These are phyloP conservation scores for Tylopilus orsonianus DNA, from an alignment of 1,284 basidiomycete genomes.

Conservation along the genomic window DNA sequence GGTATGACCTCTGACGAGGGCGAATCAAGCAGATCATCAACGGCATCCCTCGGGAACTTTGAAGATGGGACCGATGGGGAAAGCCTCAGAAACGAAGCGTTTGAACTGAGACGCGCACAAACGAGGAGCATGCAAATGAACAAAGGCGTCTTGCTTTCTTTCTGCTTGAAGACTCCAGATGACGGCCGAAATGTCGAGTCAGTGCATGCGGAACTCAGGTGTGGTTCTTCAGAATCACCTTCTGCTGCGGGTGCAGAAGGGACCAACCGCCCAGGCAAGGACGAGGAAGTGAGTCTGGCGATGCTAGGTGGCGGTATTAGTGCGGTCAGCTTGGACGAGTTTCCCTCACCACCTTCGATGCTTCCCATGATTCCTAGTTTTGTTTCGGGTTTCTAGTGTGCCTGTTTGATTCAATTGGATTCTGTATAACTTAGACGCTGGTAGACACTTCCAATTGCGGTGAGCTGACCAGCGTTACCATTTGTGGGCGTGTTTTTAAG, in stretches of 20 bases:
- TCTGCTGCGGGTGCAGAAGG: constrained; percentile 16
- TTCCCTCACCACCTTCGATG: constrained; percentile 43
- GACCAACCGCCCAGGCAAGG: too few relatives aligned
- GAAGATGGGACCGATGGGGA: constrained; percentile 18
- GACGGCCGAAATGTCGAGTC: constrained; percentile 13
- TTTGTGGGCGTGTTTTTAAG: too few relatives aligned
- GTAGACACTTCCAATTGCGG: not conserved
- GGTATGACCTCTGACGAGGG: constrained; percentile 29
- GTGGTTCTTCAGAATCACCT: constrained; percentile 8
- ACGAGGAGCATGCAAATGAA: constrained; percentile 49
- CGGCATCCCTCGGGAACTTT: constrained; percentile 27
- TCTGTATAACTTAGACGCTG: not conserved
- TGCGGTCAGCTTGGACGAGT: constrained; percentile 42
- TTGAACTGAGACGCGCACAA: constrained; percentile 45
- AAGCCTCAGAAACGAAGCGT: constrained; percentile 35
- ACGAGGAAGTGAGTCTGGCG: constrained; percentile 28
- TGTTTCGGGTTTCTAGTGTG: constrained; percentile 29
- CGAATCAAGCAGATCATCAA: constrained; percentile 28
- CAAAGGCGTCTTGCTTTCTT: constrained; percentile 42
- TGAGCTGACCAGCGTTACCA: too few relatives aligned
- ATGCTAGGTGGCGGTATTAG: constrained; percentile 38
- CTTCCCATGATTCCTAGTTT: constrained; percentile 35
- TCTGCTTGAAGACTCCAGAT: constrained; percentile 16
- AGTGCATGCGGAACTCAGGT: constrained; percentile 12
- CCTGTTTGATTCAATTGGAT: not conserved